These are phyloP conservation scores for Tinospora cordifolia DNA, from an alignment of 164 flowering plant genomes.

Conservation along the genomic window DNA sequence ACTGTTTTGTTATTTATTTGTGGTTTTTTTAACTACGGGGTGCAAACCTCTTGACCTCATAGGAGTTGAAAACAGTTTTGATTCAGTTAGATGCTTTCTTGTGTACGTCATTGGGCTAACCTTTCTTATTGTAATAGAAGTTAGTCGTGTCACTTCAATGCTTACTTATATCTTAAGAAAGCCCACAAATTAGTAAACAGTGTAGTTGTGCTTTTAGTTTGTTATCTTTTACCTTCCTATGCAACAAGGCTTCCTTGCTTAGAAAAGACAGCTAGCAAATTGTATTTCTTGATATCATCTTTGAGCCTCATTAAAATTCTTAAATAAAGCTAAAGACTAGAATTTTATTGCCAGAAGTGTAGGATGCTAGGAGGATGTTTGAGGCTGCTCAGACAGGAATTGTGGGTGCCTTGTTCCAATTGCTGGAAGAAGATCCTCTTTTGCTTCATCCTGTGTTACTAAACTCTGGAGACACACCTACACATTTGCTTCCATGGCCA, in stretches of 20 bases:
- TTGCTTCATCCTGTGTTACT: conserved; percentile 15
- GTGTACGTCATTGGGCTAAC: no score
- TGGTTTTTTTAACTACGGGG: no score
- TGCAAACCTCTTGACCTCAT: no score
- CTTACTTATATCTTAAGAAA: not conserved
- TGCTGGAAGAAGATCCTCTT: conserved; percentile 10
- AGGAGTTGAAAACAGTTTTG: no score
- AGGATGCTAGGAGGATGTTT: not conserved
- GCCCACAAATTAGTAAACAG: not conserved
- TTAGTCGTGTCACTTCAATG: no score
- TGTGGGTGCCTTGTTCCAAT: not conserved
- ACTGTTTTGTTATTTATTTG: no score
- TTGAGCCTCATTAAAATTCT: not conserved
- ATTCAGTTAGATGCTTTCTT: no score
- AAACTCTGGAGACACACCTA: conserved; percentile 19
- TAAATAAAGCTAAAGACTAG: not conserved
- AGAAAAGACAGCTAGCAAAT: not conserved
- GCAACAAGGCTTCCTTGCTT: not conserved
- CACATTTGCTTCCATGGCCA: conserved; percentile 29
- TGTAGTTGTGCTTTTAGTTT: not conserved
- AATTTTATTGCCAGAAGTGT: not conserved
- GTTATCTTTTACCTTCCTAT: not conserved
- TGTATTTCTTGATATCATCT: no score
- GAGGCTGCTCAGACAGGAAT: conserved; percentile 1
- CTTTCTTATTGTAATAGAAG: no score